Evolutionary conservation across 2,329 filamentous ascomycete genomes (phyloP).

Genomic region (Trichoderma brevicompactum): DNA sequence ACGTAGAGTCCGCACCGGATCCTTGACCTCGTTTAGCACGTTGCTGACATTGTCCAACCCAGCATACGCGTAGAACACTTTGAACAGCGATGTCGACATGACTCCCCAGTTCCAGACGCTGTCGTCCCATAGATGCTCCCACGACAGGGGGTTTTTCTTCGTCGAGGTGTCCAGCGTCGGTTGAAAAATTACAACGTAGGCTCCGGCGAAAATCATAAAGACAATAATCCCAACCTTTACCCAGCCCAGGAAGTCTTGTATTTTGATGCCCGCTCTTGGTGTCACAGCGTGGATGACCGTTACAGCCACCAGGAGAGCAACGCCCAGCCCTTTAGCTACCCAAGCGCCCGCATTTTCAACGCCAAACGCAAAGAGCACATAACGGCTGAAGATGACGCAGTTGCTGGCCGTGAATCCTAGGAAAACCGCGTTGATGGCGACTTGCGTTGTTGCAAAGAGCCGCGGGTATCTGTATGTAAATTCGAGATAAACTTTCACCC

Average conservation of each 20-base stretch:
- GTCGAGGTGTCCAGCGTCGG: conserved; percentile 31
- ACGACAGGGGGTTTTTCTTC: conserved; percentile 40
- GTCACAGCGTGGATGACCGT: conserved; percentile 64
- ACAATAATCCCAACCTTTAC: conserved; percentile 63
- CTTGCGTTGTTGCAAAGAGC: conserved; percentile 66
- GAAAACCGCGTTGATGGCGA: conserved; percentile 66
- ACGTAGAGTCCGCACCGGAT: conserved; percentile 68
- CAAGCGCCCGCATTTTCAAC: conserved; percentile 54
- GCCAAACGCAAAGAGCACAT: conserved; percentile 63
- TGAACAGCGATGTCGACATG: conserved; percentile 69
- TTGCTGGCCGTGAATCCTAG: conserved; percentile 72
- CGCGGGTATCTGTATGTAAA: conserved; percentile 67
- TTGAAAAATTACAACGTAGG: conserved; percentile 60
- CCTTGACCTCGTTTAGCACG: conserved; percentile 71
- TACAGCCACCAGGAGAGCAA: conserved; percentile 59
- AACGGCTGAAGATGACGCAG: conserved; percentile 71
- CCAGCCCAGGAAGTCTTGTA: conserved; percentile 67
- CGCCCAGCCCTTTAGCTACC: conserved; percentile 59
- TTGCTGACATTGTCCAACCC: conserved; percentile 71
- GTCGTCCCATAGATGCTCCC: conserved; percentile 63
- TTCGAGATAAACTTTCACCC: conserved; percentile 72
- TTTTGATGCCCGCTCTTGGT: conserved; percentile 58
- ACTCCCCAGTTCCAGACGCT: conserved; percentile 72
- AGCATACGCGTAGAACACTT: conserved; percentile 71
- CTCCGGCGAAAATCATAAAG: conserved; percentile 64